Percentiles rank a stretch among this genome's conserved stretches.
Evolutionary conservation across 2,329 filamentous ascomycete genomes (phyloP).

Genomic region (Apiospora pterosperma): DNA sequence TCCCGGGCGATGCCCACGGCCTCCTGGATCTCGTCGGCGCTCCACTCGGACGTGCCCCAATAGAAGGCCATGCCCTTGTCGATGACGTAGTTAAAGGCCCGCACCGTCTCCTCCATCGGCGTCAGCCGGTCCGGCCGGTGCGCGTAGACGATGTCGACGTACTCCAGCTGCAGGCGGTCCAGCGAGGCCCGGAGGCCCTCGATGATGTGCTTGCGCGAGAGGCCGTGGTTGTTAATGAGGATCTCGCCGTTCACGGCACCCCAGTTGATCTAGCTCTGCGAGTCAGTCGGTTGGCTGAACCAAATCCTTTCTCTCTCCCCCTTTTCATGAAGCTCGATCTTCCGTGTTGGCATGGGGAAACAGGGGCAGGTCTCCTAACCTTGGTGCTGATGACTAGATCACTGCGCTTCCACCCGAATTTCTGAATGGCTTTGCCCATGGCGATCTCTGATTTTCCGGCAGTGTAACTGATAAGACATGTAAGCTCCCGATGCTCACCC

Average conservation of each 20-base stretch:
- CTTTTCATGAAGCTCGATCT: background rate
- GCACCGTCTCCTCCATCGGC: conserved; percentile 68
- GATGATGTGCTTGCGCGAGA: conserved; percentile 67
- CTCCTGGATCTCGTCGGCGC: conserved; percentile 60
- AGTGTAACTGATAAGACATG: conserved; percentile 35
- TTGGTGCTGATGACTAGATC: conserved; percentile 62
- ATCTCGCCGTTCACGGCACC: conserved; percentile 57
- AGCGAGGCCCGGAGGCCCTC: conserved; percentile 62
- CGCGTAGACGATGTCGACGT: conserved; percentile 67
- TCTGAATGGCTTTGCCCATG: conserved; percentile 58
- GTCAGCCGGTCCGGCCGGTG: conserved; percentile 66
- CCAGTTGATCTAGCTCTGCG: conserved; percentile 58
- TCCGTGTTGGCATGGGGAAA: background rate
- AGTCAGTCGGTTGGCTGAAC: background rate
- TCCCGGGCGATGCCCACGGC: conserved; percentile 60
- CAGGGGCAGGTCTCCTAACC: conserved; percentile 26
- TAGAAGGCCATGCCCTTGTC: conserved; percentile 63
- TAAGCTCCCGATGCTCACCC: background rate
- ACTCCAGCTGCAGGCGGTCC: conserved; percentile 52
- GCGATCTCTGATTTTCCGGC: conserved; percentile 60
- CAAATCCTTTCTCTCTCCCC: background rate
- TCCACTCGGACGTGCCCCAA: conserved; percentile 70
- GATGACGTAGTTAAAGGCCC: conserved; percentile 69
- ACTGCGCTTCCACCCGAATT: conserved; percentile 58
- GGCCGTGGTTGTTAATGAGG: conserved; percentile 62